Base-by-base conservation (phyloP, 2,329 filamentous ascomycete species). In the Fonsecaea erecta region DNA sequence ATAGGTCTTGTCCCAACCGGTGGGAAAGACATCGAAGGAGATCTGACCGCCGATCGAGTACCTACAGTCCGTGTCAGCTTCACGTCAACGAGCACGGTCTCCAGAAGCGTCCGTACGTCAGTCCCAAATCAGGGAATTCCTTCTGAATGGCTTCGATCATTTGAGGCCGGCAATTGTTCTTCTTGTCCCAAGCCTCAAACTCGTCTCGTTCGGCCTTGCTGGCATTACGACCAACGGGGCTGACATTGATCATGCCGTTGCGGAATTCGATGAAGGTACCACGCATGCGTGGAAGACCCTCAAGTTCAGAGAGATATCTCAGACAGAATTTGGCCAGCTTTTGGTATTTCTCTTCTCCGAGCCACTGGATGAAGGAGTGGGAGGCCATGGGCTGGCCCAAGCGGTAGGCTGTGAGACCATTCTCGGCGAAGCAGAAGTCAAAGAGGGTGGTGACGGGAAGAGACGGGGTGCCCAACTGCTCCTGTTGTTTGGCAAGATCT, bases 1-100 rank as follows among this genome's bases (percentile, higher is more conserved):
- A 85, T 97, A 99, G 9, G 92, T 97, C 88, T 98, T 99, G 82
- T 99, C 95, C 95, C 95, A 99, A 75, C 95, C 95, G 1, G 83
- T 86, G 70, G 95, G 95, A 85, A 99, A 99, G 74, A 98, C 91
- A 76, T 99, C 95, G 78, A 99, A 99, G 66, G 93, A 97, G 80
- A 99, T 97, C 77, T 97, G 92, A 60, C 95, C 95, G 73, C 95
- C 95, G 74, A 99, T 96, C 69, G 92, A 94, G 84, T 90, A 97
- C 48, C 91, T 93, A 67, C 68, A 8, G 26, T 32, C 30, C 46
- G 16, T 37, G 37, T 64, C 52, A 56, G 60, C 16, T 56, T 43
- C 62, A 30, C 16, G 24, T 57, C 21, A 18, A 37, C 26, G 14
- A 48, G 35, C 26, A 46, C 24, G 14, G 21, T 21, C 6, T 30